These are phyloP conservation scores for Cercophora samala DNA, from an alignment of 495 filamentous ascomycete genomes.

Conservation along the genomic window DNA sequence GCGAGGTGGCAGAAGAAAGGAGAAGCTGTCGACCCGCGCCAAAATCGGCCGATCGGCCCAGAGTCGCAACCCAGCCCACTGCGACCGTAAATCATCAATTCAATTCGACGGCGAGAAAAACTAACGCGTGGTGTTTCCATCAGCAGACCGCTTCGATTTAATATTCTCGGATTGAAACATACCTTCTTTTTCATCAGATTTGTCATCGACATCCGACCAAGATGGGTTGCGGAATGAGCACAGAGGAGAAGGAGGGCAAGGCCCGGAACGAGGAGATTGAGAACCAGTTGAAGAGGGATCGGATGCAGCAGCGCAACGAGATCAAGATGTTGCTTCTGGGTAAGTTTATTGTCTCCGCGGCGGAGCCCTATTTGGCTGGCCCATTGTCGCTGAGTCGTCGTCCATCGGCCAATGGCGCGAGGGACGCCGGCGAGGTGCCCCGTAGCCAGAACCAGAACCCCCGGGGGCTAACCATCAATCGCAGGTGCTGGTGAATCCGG, in stretches of 20 bases:
- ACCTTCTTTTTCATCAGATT: conserved; percentile 21
- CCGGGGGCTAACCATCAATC: conserved; percentile 19
- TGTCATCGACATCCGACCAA: conserved; percentile 47
- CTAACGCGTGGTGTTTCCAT: conserved; percentile 7
- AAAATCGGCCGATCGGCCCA: neutral
- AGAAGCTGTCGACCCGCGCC: neutral
- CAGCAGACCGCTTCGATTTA: conserved; percentile 17
- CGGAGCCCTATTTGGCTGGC: neutral
- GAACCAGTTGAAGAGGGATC: conserved; percentile 93
- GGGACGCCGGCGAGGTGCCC: neutral
- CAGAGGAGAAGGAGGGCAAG: conserved; percentile 99
- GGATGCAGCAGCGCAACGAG: conserved; percentile 93
- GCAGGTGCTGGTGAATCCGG: conserved; percentile 98
- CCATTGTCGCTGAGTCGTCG: neutral
- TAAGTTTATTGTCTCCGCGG: conserved; percentile 44
- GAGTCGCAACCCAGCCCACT: neutral
- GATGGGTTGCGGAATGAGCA: conserved; percentile 99
- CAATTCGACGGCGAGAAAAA: neutral
- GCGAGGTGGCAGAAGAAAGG: neutral
- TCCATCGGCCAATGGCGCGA: neutral
- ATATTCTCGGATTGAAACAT: conserved; percentile 22
- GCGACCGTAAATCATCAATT: neutral
- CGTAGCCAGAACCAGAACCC: neutral
- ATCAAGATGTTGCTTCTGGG: conserved; percentile 99
- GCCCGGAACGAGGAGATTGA: conserved; percentile 98